Evolutionary conservation across 495 filamentous ascomycete species (phyloP), one percentile per base, ranked within the genome.

Genomic region (Podospora fimiseda): DNA sequence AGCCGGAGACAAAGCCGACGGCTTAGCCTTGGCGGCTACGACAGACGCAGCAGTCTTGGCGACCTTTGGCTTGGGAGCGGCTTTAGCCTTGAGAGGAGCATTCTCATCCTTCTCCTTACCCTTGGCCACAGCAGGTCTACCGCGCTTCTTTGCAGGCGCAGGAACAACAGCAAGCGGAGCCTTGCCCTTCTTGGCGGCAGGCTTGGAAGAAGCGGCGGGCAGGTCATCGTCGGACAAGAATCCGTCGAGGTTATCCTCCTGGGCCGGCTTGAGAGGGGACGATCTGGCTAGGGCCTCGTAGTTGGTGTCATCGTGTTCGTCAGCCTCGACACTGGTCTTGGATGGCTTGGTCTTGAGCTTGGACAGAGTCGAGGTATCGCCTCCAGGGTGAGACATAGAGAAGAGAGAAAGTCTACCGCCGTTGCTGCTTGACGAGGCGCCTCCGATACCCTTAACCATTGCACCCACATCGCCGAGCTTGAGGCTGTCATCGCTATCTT

Each of bases 371-470:
- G 64, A 56, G 8, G 60, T 56, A 36, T 70, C 55, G 45, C 64
- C 58, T 59, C 78, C 79, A n/a, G 85, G 83, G n/a, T 83, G 77
- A 8, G 76, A 76, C 70, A 80, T 84, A 52, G 85, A 81, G 66
- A 93, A 91, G 43, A 94, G 75, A 53, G 75, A 78, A 46, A 80
- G 68, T 44, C 78, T 81, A 65, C 56, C 83, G 67, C 57, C 78
- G 23, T 74, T 67, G 27, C 50, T 53, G 51, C 51, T 57, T n/a
- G 56, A 47, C n/a, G 65, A 64, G 16, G 73, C 68, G 50, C 71
- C 79, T 37, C 84, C 77, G 64, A 95, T 91, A 43, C 89, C 90
- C 72, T 95, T 95, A 60, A 96, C 90, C 81, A 96, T 84, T 52
- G 81, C 80, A 65, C 83, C 88, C 49, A 95, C 87, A 65, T 96